A percentile compares a stretch with the other conserved stretches of the same genome.
phyloP scores from a whole-genome alignment of 805 yeast genomes.

The Saturnispora serradocipensis region DNA sequence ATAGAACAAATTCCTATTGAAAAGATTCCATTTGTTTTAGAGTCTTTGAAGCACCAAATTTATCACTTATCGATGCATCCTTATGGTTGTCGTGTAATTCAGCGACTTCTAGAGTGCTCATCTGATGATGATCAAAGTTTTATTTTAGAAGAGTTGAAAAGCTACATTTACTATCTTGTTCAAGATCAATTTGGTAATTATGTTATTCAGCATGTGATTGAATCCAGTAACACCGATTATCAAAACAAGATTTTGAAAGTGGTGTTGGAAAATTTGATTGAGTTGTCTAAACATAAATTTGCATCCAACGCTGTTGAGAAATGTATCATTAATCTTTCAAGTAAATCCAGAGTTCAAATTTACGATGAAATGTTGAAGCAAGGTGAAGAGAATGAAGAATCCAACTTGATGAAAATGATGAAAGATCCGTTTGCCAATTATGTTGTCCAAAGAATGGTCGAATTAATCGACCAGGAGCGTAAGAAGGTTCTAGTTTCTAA shows the following conservation, averaged over 20 bases:
- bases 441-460: slow-evolving; percentile 90
- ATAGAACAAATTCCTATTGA: slow-evolving; percentile 77
- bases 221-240: slow-evolving; percentile 61
- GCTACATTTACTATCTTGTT: slow-evolving; percentile 63
- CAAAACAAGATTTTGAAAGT: slow-evolving; percentile 50
- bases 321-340: slow-evolving; percentile 68
- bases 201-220: slow-evolving; percentile 91
- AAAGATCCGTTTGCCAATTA: slow-evolving; percentile 97
- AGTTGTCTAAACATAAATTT: slow-evolving; percentile 89
- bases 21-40: slow-evolving; percentile 60
- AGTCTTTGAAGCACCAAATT: slow-evolving; percentile 58
- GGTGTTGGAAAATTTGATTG: slow-evolving; percentile 54
- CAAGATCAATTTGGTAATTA: slow-evolving; percentile 98
- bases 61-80: slow-evolving; percentile 90
- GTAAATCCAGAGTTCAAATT: slow-evolving; percentile 51
- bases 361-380: slow-evolving; percentile 58
- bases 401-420: slow-evolving; percentile 85
- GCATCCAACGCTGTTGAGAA: slow-evolving; percentile 97
- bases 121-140: slow-evolving; percentile 51
- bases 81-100: slow-evolving; percentile 96
- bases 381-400: slow-evolving; percentile 48
- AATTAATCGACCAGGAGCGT: slow-evolving; percentile 62
- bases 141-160: slow-evolving; percentile 63
- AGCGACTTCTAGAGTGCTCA: slow-evolving; percentile 79
- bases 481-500: slow-evolving; percentile 61